Percentiles rank a stretch among this genome's conserved stretches.
These are phyloP conservation scores for Penicillium ochrochloron DNA, from an alignment of 495 filamentous ascomycete genomes.

Conservation along the genomic window DNA sequence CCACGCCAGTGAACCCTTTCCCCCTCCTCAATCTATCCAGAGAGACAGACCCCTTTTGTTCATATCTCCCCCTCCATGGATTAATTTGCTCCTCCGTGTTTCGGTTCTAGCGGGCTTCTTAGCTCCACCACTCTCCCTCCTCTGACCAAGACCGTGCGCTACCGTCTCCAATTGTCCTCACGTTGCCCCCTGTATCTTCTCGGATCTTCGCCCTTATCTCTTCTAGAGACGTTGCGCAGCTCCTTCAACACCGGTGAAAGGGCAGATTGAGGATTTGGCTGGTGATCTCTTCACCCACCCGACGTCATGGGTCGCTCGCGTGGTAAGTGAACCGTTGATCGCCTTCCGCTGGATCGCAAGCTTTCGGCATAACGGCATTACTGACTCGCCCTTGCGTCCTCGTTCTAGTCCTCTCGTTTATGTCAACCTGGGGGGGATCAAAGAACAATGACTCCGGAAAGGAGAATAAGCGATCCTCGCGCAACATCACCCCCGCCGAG, in stretches of 20 bases:
- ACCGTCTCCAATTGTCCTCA: not conserved
- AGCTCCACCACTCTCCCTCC: constrained; percentile 7
- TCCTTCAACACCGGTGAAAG: constrained; percentile 12
- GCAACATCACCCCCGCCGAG: constrained; percentile 28
- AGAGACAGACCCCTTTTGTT: constrained; percentile 1
- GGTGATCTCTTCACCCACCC: constrained; percentile 17
- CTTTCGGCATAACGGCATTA: constrained; percentile 11
- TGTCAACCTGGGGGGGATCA: constrained; percentile 59
- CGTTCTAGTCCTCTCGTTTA: constrained; percentile 64
- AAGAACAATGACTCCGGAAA: constrained; percentile 37
- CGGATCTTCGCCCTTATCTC: constrained; percentile 1
- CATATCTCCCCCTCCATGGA: constrained; percentile 14
- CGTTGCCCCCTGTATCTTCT: constrained; percentile 4
- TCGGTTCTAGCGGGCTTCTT: constrained; percentile 15
- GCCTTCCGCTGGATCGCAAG: constrained; percentile 19
- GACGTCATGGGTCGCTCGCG: constrained; percentile 49
- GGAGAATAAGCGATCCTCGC: constrained; percentile 38
- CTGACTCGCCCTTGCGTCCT: constrained; percentile 38
- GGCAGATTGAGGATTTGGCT: constrained; percentile 14
- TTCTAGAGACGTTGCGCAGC: constrained; percentile 17
- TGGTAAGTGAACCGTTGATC: constrained; percentile 38
- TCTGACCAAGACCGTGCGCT: constrained; percentile 18
- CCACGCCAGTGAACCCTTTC: not conserved
- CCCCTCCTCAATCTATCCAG: not conserved
- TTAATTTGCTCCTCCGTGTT: constrained; percentile 17